Percentiles rank a stretch among this genome's conserved stretches.
Conservation (phyloP, 352 stramenopile genomes). For the Nannochloropsis limnetica region DNA sequence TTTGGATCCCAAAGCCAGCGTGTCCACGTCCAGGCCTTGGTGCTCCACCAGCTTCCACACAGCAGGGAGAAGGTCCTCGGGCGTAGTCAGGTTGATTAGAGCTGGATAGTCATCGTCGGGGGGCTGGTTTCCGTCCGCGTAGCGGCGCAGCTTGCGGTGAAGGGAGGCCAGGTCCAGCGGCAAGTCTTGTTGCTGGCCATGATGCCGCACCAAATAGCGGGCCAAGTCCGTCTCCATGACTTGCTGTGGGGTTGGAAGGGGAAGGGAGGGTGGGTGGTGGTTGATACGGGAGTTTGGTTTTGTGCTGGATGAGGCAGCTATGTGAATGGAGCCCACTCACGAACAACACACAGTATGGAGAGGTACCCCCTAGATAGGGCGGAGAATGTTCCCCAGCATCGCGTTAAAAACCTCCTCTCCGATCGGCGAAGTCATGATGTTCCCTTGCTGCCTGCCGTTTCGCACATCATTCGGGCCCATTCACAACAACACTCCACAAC, state of each 20-base stretch:
- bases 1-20: not conserved
- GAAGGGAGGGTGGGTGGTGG: not conserved
- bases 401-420: not conserved
- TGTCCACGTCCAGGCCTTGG: not conserved
- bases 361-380: no score
- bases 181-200: conserved; percentile 5
- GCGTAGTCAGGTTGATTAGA: not conserved
- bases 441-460: not conserved
- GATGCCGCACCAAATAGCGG: conserved; percentile 20
- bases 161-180: not conserved
- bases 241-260: not conserved
- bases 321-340: no score
- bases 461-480: no score
- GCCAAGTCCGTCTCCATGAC: conserved; percentile 3
- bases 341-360: no score
- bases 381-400: not conserved
- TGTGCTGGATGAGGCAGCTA: not conserved
- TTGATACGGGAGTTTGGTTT: not conserved
- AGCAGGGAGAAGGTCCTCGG: conserved; percentile 6
- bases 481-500: no score
- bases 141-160: not conserved
- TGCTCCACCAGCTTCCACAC: not conserved
- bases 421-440: not conserved
- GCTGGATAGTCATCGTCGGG: not conserved
- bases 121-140: not conserved